phyloP scores from a whole-genome alignment of 2,329 filamentous ascomycete genomes.

The Fusarium pseudoanthophilum region DNA sequence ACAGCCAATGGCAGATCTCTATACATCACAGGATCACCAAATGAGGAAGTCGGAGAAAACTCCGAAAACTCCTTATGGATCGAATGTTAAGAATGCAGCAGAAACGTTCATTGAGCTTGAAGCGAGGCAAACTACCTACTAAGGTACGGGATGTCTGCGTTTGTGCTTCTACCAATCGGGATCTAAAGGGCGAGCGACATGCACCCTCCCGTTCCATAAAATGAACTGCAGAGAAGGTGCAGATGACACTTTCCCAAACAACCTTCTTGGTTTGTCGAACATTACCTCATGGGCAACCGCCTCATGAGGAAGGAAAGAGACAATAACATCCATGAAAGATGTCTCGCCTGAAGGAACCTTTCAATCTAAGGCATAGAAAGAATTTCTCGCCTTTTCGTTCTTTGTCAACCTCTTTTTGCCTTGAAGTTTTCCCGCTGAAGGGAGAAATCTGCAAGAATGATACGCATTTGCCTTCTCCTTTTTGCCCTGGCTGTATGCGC shows the following conservation, averaged over 20 bases:
- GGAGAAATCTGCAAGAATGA: neutral
- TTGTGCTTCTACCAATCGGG: neutral
- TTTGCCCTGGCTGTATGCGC: neutral
- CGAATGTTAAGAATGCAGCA: neutral
- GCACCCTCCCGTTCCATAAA: neutral
- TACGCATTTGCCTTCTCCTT: neutral
- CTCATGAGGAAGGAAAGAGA: neutral
- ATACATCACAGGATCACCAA: neutral
- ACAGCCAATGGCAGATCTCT: slow-evolving; percentile 26
- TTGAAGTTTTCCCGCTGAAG: neutral
- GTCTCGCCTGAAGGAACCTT: neutral
- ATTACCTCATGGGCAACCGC: neutral
- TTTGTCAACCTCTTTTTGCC: neutral
- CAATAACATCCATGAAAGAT: neutral
- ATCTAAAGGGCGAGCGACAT: neutral
- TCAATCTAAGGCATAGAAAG: neutral
- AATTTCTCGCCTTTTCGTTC: neutral
- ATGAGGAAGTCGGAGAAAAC: slow-evolving; percentile 38
- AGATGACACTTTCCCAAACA: neutral
- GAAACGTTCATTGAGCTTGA: neutral
- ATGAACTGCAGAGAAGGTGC: neutral
- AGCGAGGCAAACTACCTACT: neutral
- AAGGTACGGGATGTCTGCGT: neutral
- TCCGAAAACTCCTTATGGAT: slow-evolving; percentile 41
- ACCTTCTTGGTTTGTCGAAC: neutral